phyloP scores from a whole-genome alignment of 2,329 filamentous ascomycete genomes.

The Tolypocladium pustulatum region DNA sequence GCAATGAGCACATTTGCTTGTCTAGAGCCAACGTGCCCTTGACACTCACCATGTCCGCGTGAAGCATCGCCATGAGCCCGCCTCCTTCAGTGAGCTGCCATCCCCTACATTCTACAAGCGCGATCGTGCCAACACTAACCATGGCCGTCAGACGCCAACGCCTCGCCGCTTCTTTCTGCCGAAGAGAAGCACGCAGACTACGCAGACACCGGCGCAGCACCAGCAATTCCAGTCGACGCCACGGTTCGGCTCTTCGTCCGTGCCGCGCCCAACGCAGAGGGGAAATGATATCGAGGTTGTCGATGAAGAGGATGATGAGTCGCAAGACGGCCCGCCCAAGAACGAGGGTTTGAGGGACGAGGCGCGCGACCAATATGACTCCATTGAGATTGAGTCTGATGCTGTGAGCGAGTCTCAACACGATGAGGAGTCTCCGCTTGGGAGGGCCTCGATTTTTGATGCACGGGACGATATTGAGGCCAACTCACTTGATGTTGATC shows the following conservation, averaged over 20 bases:
- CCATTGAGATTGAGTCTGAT: conserved; percentile 8
- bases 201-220: conserved; percentile 18
- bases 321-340: neutral
- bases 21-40: neutral
- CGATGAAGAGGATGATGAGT: conserved; percentile 13
- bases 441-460: neutral
- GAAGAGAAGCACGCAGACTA: conserved; percentile 20
- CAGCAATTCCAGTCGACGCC: conserved; percentile 27
- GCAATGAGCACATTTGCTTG: neutral
- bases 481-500: neutral
- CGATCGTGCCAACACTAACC: neutral
- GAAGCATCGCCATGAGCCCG: conserved; percentile 12
- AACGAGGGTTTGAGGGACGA: neutral
- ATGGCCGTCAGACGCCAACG: conserved; percentile 22
- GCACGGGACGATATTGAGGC: neutral
- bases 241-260: conserved; percentile 24
- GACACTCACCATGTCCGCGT: neutral
- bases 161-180: conserved; percentile 27
- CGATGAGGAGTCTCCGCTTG: neutral
- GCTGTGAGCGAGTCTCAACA: neutral
- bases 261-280: conserved; percentile 16
- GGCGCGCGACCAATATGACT: conserved; percentile 4
- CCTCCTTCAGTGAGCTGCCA: conserved; percentile 5
- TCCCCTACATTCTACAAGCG: neutral
- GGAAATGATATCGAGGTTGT: conserved; percentile 21